A percentile compares a stretch with the other conserved stretches of the same genome.
These are phyloP conservation scores for Erodium moschatum DNA, from an alignment of 441 rosid species.

Conservation along the genomic window DNA sequence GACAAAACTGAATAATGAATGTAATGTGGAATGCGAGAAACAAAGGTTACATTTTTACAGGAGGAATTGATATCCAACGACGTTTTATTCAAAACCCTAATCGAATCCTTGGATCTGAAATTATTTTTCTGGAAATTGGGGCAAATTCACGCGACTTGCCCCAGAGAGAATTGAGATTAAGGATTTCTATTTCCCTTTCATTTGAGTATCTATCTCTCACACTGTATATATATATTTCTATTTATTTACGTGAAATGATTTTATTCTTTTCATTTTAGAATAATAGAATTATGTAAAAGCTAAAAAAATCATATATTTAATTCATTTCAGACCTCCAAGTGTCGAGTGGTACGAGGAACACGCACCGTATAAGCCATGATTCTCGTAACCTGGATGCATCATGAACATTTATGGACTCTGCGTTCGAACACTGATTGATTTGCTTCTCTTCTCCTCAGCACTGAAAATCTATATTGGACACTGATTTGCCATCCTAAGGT, in stretches of 20 bases:
- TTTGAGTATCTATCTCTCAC: not conserved
- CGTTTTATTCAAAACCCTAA: conserved; percentile 2
- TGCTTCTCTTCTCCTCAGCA: not conserved
- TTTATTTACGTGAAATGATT: not conserved
- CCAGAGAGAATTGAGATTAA: not conserved
- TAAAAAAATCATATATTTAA: not conserved
- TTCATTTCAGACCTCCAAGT: not conserved
- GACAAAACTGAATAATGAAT: not conserved
- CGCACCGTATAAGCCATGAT: not conserved
- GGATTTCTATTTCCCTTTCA: not conserved
- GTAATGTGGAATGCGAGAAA: not conserved
- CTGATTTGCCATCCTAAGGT: not conserved
- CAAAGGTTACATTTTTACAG: not conserved
- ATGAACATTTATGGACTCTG: not conserved
- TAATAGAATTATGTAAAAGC: not conserved
- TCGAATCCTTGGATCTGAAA: not conserved
- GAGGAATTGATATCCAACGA: not conserved
- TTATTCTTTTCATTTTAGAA: not conserved
- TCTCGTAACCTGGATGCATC: not conserved
- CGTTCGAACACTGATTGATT: not conserved
- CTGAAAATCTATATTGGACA: not conserved
- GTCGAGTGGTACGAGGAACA: conserved; percentile 1
- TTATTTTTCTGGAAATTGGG: not conserved
- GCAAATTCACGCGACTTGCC: conserved; percentile 1
- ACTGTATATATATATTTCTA: not conserved